phyloP scores from a whole-genome alignment of 2,329 filamentous ascomycete species.

The Diaporthe eres region DNA sequence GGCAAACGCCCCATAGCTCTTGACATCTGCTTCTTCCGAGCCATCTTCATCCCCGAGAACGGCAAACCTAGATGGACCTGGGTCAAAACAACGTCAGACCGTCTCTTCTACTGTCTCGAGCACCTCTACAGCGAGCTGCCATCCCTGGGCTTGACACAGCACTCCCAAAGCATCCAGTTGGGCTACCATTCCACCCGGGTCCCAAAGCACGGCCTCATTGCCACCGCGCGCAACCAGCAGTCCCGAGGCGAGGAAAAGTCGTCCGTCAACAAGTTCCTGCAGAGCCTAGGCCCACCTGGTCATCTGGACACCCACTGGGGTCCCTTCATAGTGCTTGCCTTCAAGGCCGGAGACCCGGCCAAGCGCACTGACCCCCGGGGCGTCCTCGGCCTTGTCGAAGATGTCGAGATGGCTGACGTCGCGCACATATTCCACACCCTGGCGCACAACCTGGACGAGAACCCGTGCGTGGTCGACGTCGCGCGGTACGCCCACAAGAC shows the following conservation, averaged over 20 bases:
- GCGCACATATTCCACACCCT: background rate
- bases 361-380: background rate
- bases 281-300: background rate
- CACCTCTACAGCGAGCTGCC: background rate
- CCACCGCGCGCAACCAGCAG: background rate
- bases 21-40: background rate
- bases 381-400: background rate
- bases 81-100: background rate
- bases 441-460: background rate
- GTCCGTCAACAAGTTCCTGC: background rate
- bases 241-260: background rate
- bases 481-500: background rate
- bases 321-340: background rate
- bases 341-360: background rate
- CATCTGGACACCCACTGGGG: background rate
- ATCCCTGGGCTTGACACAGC: background rate
- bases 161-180: background rate
- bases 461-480: background rate
- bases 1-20: background rate
- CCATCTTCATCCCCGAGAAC: background rate
- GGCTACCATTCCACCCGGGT: background rate
- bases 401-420: background rate
- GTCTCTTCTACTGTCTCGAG: background rate
- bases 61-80: background rate
- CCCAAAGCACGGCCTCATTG: background rate